phyloP scores from a whole-genome alignment of 2,329 filamentous ascomycete genomes.

The Colletotrichum truncatum region DNA sequence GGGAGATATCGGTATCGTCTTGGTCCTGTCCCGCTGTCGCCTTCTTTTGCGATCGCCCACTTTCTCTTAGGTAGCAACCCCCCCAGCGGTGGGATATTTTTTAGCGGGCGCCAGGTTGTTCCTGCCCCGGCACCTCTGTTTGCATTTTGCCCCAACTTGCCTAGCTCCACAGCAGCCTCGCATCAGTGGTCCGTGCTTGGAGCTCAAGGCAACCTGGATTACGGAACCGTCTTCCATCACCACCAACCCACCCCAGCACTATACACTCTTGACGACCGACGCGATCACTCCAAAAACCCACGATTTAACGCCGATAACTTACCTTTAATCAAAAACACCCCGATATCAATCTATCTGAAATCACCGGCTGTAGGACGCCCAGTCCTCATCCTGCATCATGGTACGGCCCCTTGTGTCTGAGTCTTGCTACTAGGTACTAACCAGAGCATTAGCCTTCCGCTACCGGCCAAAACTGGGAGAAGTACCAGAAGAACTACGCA shows the following conservation, averaged over 20 bases:
- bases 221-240: constrained; percentile 35
- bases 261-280: constrained; percentile 14
- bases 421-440: constrained; percentile 36
- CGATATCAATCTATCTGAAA: not conserved
- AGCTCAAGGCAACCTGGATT: constrained; percentile 38
- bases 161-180: constrained; percentile 34
- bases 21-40: constrained; percentile 31
- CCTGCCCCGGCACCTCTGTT: constrained; percentile 29
- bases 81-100: constrained; percentile 35
- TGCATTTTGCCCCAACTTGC: constrained; percentile 13
- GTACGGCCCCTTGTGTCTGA: constrained; percentile 40
- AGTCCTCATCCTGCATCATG: constrained; percentile 50
- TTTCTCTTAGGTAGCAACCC: constrained; percentile 30
- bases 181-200: constrained; percentile 31
- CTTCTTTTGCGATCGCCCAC: constrained; percentile 33
- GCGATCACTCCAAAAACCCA: constrained; percentile 1
- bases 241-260: constrained; percentile 14
- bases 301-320: constrained; percentile 6
- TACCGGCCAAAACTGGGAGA: constrained; percentile 95
- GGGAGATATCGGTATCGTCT: constrained; percentile 23
- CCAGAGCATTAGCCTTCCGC: constrained; percentile 81
- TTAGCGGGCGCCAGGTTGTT: constrained; percentile 33
- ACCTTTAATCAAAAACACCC: not conserved
- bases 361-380: constrained; percentile 30
- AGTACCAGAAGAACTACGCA: constrained; percentile 96